Conservation (phyloP, 2,329 filamentous ascomycete genomes). For the Stagonosporopsis chrysanthemi region DNA sequence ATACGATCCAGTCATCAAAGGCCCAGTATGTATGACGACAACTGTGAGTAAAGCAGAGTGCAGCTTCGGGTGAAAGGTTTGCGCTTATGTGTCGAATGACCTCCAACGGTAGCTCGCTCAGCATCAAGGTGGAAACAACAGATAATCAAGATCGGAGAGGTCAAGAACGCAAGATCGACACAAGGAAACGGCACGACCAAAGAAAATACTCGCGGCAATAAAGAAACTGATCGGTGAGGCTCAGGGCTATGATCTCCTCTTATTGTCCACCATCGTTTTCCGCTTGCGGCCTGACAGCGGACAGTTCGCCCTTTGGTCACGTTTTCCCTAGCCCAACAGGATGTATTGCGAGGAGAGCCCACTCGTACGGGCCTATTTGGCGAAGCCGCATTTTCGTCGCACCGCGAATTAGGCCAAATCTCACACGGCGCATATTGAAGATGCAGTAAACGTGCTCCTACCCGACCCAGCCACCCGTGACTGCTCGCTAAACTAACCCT, state of each 20-base stretch:
- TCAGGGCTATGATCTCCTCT: constrained; percentile 2
- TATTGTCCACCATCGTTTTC: constrained; percentile 11
- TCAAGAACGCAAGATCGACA: not conserved
- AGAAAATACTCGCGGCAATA: not conserved
- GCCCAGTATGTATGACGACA: constrained; percentile 13
- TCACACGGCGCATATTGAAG: constrained; percentile 11
- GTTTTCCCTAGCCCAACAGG: constrained; percentile 5
- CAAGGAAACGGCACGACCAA: constrained; percentile 1
- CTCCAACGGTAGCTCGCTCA: constrained; percentile 18
- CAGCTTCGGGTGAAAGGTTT: constrained; percentile 10
- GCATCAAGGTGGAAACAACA: constrained; percentile 1
- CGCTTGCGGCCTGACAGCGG: constrained; percentile 12
- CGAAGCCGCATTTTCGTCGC: constrained; percentile 16
- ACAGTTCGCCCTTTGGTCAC: constrained; percentile 7
- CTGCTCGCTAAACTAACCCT: constrained; percentile 18
- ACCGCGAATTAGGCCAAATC: constrained; percentile 8
- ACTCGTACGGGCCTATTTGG: constrained; percentile 4
- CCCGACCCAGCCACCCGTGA: constrained; percentile 21
- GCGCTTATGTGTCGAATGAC: constrained; percentile 17
- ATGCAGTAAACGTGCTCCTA: constrained; percentile 12
- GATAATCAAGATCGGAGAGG: not conserved
- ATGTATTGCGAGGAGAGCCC: constrained; percentile 18
- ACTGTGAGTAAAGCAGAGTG: constrained; percentile 15
- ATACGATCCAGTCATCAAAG: constrained; percentile 19
- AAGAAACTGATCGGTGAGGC: constrained; percentile 9